Conservation (phyloP, 352 stramenopile genomes). For the Phytophthora cryptogea region DNA sequence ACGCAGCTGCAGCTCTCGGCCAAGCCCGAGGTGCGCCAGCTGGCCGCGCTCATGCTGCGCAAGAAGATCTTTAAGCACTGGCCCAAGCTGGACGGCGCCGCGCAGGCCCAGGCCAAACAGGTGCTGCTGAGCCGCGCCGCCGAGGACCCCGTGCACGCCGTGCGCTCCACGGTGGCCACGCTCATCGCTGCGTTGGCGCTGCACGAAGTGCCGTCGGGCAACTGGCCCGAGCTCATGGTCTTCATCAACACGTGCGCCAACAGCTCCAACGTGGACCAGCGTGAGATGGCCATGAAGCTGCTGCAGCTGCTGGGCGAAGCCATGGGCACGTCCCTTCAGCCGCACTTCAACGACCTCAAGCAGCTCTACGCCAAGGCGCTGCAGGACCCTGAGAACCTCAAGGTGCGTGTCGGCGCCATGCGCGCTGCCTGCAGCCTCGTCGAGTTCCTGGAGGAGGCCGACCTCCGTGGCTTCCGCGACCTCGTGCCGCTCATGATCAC, state of each 20-base stretch:
- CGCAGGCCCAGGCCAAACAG: slow-evolving; percentile 86
- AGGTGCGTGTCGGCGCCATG: slow-evolving; percentile 84
- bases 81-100: slow-evolving; percentile 84
- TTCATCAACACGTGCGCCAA: slow-evolving; percentile 92
- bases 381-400: slow-evolving; percentile 81
- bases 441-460: slow-evolving; percentile 81
- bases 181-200: slow-evolving; percentile 86
- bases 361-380: slow-evolving; percentile 68
- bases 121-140: slow-evolving; percentile 85
- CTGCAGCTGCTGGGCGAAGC: slow-evolving; percentile 93
- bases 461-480: slow-evolving; percentile 71
- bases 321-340: slow-evolving; percentile 87
- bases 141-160: slow-evolving; percentile 87
- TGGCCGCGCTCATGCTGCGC: slow-evolving; percentile 92
- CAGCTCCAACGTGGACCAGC: slow-evolving; percentile 83
- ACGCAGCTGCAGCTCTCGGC: slow-evolving; percentile 85
- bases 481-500: slow-evolving; percentile 85
- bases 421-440: slow-evolving; percentile 77
- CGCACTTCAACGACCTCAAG: slow-evolving; percentile 86
- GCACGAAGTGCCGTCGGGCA: slow-evolving; percentile 70
- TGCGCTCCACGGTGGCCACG: slow-evolving; percentile 85
- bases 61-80: slow-evolving; percentile 96
- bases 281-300: slow-evolving; percentile 93
- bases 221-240: slow-evolving; percentile 94
- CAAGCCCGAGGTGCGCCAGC: slow-evolving; percentile 88